Percentiles rank a stretch among this genome's conserved stretches.
Evolutionary conservation across 768 basidiomycete genomes (phyloP).

Genomic region (Cyathus striatus): DNA sequence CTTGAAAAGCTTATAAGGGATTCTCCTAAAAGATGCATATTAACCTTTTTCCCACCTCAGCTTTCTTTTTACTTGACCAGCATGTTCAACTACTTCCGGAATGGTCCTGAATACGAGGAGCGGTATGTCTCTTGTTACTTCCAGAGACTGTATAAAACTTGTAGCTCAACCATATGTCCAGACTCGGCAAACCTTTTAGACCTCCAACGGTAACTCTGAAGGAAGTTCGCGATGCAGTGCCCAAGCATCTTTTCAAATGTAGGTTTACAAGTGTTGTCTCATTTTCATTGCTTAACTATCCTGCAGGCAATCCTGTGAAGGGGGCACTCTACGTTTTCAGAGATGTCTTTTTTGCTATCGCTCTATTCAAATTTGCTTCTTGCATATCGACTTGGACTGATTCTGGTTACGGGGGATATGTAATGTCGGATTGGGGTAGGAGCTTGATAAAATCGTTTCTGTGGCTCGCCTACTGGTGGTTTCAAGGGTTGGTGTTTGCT

Average conservation of each 20-base stretch:
- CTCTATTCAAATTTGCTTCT: conserved; percentile 38
- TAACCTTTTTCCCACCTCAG: no score
- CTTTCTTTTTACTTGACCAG: no score
- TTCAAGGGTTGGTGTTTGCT: conserved; percentile 45
- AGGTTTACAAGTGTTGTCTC: conserved; percentile 7
- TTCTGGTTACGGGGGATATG: conserved; percentile 31
- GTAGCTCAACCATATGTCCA: conserved; percentile 7
- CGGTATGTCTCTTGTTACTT: conserved; percentile 16
- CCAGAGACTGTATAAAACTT: not conserved
- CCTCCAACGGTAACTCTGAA: conserved; percentile 47
- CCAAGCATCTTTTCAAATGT: conserved; percentile 45
- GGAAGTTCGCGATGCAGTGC: conserved; percentile 51
- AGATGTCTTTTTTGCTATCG: conserved; percentile 34
- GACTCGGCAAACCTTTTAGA: conserved; percentile 38
- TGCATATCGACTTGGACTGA: conserved; percentile 35
- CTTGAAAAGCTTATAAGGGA: no score
- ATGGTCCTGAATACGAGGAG: conserved; percentile 36
- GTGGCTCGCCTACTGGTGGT: conserved; percentile 46
- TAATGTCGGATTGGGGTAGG: conserved; percentile 24
- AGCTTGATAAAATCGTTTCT: conserved; percentile 23
- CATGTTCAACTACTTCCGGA: no score
- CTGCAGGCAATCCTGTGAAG: conserved; percentile 28
- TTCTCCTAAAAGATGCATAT: no score
- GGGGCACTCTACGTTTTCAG: conserved; percentile 39
- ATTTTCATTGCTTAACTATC: not conserved